phyloP scores from a whole-genome alignment of 176 grass and related monocot species.

The Hsuehochloa calcarea region DNA sequence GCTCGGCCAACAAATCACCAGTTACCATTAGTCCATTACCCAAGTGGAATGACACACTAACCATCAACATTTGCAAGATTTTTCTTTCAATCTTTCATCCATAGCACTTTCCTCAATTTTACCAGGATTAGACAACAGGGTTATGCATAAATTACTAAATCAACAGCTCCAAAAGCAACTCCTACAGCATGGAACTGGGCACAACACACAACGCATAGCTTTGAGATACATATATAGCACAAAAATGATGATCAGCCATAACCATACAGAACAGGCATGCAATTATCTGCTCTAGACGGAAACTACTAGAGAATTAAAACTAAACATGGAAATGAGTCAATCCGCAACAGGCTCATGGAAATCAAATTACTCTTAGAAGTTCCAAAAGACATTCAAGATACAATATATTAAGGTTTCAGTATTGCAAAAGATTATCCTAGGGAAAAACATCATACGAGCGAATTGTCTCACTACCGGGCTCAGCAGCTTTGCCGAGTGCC shows the following conservation, averaged over 20 bases:
- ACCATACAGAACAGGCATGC: not conserved
- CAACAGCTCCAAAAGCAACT: too few relatives aligned
- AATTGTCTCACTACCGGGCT: too few relatives aligned
- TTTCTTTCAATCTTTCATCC: too few relatives aligned
- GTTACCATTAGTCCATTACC: too few relatives aligned
- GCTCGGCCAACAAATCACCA: too few relatives aligned
- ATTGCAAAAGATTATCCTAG: slow-evolving; percentile 27
- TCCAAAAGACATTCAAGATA: slow-evolving; percentile 22
- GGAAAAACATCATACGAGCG: slow-evolving; percentile 16
- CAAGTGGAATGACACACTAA: too few relatives aligned
- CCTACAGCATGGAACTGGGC: not conserved
- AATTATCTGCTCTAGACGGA: not conserved
- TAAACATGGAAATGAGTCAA: not conserved
- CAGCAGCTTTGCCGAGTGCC: too few relatives aligned
- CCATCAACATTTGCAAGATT: too few relatives aligned
- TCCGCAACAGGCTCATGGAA: not conserved
- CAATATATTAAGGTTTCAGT: slow-evolving; percentile 39
- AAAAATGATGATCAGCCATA: not conserved
- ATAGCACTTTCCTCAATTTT: too few relatives aligned
- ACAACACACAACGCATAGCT: not conserved
- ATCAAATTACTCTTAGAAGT: slow-evolving; percentile 32
- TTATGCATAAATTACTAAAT: too few relatives aligned
- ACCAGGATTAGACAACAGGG: too few relatives aligned
- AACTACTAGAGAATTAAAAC: not conserved
- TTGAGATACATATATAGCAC: not conserved